These are phyloP conservation scores for Verticillium albo-atrum DNA, from an alignment of 2,329 filamentous ascomycete species.

Conservation along the genomic window DNA sequence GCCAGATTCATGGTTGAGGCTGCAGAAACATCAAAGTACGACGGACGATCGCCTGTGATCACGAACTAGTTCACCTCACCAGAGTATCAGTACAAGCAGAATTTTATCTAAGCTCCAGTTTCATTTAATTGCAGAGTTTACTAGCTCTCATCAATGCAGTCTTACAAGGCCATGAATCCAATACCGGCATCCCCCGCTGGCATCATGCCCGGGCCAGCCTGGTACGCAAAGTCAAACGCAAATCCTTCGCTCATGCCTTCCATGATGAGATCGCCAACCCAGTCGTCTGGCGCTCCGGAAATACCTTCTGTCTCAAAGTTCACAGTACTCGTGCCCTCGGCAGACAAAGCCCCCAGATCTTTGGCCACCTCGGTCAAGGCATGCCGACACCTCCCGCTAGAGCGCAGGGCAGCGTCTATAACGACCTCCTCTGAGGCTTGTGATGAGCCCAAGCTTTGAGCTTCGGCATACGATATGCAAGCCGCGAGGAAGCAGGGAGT, in stretches of 20 bases:
- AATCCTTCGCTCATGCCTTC: background rate
- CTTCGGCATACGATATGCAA: background rate
- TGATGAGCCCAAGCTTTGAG: background rate
- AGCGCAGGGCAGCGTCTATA: background rate
- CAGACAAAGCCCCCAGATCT: background rate
- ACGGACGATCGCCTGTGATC: conserved; percentile 40
- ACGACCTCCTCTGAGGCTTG: background rate
- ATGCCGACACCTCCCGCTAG: background rate
- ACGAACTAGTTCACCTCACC: conserved; percentile 25
- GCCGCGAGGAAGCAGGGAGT: conserved; percentile 27
- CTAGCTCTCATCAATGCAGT: too few relatives aligned
- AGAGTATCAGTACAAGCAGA: too few relatives aligned
- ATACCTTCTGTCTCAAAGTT: background rate
- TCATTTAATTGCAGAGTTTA: too few relatives aligned
- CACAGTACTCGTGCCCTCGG: background rate
- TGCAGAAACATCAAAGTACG: conserved; percentile 33
- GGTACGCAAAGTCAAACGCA: background rate
- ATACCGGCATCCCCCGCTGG: background rate
- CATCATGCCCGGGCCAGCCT: background rate
- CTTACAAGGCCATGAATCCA: background rate
- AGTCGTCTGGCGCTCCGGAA: background rate
- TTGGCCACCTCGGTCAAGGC: background rate
- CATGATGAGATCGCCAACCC: background rate
- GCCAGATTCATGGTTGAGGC: conserved; percentile 41
- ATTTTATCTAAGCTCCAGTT: too few relatives aligned